Percentiles rank a stretch among this genome's conserved stretches.
phyloP scores from a whole-genome alignment of 2,329 filamentous ascomycete species.

The Elsinoe ampelina region DNA sequence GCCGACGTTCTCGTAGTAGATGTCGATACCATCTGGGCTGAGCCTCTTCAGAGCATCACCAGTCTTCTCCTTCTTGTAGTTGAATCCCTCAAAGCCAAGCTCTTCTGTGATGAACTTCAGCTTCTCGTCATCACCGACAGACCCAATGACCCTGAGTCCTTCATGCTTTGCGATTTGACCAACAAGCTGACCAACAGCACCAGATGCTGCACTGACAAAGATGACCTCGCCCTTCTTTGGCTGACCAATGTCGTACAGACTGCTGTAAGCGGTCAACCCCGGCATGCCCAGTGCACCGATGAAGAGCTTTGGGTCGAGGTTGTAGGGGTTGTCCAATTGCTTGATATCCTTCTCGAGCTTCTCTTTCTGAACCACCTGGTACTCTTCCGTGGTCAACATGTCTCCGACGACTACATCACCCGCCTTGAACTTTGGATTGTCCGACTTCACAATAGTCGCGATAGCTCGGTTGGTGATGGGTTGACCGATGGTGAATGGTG shows the following conservation, averaged over 20 bases:
- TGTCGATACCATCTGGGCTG: constrained; percentile 69
- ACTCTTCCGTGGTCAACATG: constrained; percentile 43
- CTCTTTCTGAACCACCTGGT: constrained; percentile 48
- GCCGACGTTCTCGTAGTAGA: constrained; percentile 72
- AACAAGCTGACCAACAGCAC: constrained; percentile 74
- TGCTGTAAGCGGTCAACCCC: constrained; percentile 65
- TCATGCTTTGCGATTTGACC: constrained; percentile 77
- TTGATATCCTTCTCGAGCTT: constrained; percentile 36
- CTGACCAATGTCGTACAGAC: constrained; percentile 64
- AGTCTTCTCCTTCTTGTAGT: constrained; percentile 77
- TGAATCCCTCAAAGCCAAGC: constrained; percentile 69
- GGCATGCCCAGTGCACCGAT: constrained; percentile 71
- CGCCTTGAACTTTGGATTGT: constrained; percentile 50
- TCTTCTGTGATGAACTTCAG: constrained; percentile 63
- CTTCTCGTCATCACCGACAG: constrained; percentile 71
- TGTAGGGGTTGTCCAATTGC: constrained; percentile 56
- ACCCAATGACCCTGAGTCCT: constrained; percentile 69
- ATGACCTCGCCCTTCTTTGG: constrained; percentile 73
- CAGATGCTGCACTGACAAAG: constrained; percentile 69
- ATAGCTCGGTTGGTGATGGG: constrained; percentile 58
- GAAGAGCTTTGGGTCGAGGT: constrained; percentile 58
- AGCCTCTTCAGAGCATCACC: constrained; percentile 58
- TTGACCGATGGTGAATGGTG: constrained; percentile 51
- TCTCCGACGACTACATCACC: constrained; percentile 55
- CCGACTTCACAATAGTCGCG: constrained; percentile 61